Evolutionary conservation across 768 basidiomycete species (phyloP).

Genomic region (Amanita pallidorosea): DNA sequence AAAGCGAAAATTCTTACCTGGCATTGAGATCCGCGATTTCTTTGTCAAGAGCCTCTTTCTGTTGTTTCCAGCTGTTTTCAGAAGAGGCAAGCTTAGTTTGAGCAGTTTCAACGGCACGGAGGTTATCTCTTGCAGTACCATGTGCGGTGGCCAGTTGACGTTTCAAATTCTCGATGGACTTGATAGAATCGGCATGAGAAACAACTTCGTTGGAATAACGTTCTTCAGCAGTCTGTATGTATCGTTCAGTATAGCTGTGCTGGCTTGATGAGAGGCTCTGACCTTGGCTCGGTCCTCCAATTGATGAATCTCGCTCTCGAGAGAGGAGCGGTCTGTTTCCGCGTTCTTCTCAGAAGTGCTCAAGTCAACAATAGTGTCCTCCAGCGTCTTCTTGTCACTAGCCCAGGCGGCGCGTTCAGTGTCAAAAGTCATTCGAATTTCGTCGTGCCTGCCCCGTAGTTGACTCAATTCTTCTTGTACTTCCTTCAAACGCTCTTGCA

Average conservation of each 20-base stretch:
- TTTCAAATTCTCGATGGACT: slow-evolving; percentile 52
- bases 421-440: slow-evolving; percentile 58
- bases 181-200: slow-evolving; percentile 79
- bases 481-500: slow-evolving; percentile 50
- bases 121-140: slow-evolving; percentile 43
- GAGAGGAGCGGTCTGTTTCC: slow-evolving; percentile 49
- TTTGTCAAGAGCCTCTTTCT: slow-evolving; percentile 67
- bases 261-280: not conserved
- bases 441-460: slow-evolving; percentile 36
- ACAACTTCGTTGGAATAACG: slow-evolving; percentile 76
- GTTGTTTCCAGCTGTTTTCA: slow-evolving; percentile 72
- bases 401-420: slow-evolving; percentile 59
- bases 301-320: slow-evolving; percentile 55
- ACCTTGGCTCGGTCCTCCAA: slow-evolving; percentile 67
- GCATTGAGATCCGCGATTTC: slow-evolving; percentile 63
- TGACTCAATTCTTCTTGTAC: slow-evolving; percentile 45
- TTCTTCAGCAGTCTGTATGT: slow-evolving; percentile 57
- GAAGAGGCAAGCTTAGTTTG: slow-evolving; percentile 60
- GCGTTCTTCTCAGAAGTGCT: slow-evolving; percentile 61
- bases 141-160: slow-evolving; percentile 47
- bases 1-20: slow-evolving; percentile 35
- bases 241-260: not conserved
- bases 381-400: slow-evolving; percentile 72
- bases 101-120: slow-evolving; percentile 61
- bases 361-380: slow-evolving; percentile 76